Percentiles rank a stretch among this genome's conserved stretches.
These are phyloP conservation scores for Anthoceros angustus DNA, from an alignment of 225 moss, liverwort and hornwort genomes.

Conservation along the genomic window DNA sequence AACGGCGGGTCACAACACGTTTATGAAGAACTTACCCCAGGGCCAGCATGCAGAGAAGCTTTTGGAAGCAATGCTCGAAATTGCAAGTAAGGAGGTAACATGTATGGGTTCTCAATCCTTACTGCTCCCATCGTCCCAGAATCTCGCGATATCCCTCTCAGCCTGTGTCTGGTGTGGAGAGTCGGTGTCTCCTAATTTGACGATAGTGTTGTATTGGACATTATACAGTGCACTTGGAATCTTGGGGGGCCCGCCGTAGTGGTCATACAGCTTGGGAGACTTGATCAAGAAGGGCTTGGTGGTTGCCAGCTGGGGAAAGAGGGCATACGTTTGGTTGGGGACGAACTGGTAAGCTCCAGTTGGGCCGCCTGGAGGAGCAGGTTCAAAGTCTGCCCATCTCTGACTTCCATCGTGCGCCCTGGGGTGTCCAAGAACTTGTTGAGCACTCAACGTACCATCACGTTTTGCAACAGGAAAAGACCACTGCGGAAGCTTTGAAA, in stretches of 20 bases:
- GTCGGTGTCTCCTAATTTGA: conserved; percentile 46
- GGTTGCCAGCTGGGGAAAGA: conserved; percentile 50
- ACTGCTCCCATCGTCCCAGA: conserved; percentile 75
- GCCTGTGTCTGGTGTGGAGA: conserved; percentile 32
- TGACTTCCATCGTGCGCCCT: conserved; percentile 63
- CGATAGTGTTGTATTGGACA: conserved; percentile 25
- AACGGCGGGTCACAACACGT: background rate
- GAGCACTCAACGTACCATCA: background rate
- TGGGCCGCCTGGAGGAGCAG: conserved; percentile 44
- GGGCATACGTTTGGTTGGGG: conserved; percentile 40
- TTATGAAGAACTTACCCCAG: background rate
- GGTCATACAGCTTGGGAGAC: conserved; percentile 20
- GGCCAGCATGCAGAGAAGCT: background rate
- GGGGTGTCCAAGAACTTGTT: conserved; percentile 6
- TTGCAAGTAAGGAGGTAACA: background rate
- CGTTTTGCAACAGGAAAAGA: background rate
- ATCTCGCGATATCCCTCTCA: conserved; percentile 26
- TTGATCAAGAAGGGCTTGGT: conserved; percentile 34
- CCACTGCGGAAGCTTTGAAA: background rate
- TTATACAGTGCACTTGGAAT: conserved; percentile 46
- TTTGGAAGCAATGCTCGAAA: background rate
- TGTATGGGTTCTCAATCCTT: conserved; percentile 5
- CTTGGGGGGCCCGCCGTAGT: conserved; percentile 28
- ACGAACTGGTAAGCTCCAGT: conserved; percentile 54
- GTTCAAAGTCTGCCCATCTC: conserved; percentile 37